Evolutionary conservation across 2,329 filamentous ascomycete species (phyloP).

Genomic region (Erysiphe neolycopersici): DNA sequence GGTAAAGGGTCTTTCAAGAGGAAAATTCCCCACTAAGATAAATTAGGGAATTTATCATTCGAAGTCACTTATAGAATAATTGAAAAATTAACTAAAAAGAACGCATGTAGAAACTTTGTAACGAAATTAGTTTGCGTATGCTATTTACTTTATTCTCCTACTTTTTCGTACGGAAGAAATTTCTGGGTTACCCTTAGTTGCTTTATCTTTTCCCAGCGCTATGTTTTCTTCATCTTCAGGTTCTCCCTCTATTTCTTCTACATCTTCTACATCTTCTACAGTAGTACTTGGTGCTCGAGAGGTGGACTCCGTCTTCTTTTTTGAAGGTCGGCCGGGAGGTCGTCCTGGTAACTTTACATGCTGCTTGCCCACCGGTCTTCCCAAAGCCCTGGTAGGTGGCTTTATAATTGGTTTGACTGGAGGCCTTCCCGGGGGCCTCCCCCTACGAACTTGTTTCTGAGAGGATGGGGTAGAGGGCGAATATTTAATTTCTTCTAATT

Average conservation of each 20-base stretch:
- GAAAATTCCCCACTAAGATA: no score
- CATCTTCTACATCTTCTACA: slow-evolving; percentile 14
- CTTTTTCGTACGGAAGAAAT: slow-evolving; percentile 9
- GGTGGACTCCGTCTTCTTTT: slow-evolving; percentile 9
- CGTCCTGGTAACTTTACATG: no score
- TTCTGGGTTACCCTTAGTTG: slow-evolving; percentile 6
- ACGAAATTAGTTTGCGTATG: no score
- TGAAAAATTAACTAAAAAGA: no score
- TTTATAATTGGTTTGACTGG: slow-evolving; percentile 4
- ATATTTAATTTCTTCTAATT: slow-evolving; percentile 21
- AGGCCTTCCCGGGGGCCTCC: slow-evolving; percentile 16
- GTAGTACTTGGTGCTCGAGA: slow-evolving; percentile 13
- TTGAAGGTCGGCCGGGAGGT: slow-evolving; percentile 13
- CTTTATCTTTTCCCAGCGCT: neutral
- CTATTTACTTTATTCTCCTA: slow-evolving; percentile 1
- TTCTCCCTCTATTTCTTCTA: slow-evolving; percentile 14
- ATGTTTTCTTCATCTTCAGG: slow-evolving; percentile 13
- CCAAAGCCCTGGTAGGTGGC: no score
- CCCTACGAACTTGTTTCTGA: slow-evolving; percentile 16
- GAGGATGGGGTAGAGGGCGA: slow-evolving; percentile 17
- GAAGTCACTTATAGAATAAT: no score
- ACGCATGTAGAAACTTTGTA: no score
- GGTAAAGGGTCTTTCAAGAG: no score
- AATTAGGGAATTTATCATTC: no score
- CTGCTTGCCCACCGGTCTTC: no score